Evolutionary conservation across 108 stramenopile species (phyloP), one percentile per base, ranked within the genome.

Genomic region (Cyclotella atomus): DNA sequence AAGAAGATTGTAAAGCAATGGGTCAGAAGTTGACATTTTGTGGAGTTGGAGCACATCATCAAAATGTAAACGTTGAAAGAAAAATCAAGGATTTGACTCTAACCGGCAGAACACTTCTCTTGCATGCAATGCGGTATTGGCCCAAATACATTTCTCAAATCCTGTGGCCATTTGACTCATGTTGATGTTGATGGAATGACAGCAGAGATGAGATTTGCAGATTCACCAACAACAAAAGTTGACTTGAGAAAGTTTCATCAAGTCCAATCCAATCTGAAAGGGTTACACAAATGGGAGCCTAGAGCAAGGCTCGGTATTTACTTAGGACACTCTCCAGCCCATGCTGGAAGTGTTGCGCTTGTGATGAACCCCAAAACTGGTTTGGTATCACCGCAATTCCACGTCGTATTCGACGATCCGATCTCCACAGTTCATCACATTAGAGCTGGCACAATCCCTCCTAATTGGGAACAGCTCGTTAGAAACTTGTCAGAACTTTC

Each of bases 71-170:
- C n/a, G 78, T 73, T 17, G 85, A 86, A 52, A 56, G 50, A 53
- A 50, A 67, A 15, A 84, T 84, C 52, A 44, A 67, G 45, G 83
- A 79, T 46, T 60, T 84, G 2, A 65, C 59, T 19, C 76, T 78
- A 2, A 21, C 33, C 2, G 83, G 71, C 3, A 9, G 77, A 3
- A 71, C 68, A 6, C 47, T 63, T 24, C 27, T 84, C 0, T 17
- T 75, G 3, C 77, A 69, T 64, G 72, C 83, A 32, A 75, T 49
- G 47, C 10, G 47, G 47, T 38, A 49, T 14, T 79, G 77, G 77
- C 66, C 65, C n/a, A 34, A 68, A 19, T 66, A 71, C 30, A 79
- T 84, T 25, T 46, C 67, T 4, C 24, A 73, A n/a, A 30, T 63
- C 7, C 49, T 84, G 3, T 84, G 83, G 83, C 72, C 77, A 38